A percentile compares a stretch with the other conserved stretches of the same genome.
Conservation (phyloP, 2,329 filamentous ascomycete species). For the Pseudopithomyces maydicus region DNA sequence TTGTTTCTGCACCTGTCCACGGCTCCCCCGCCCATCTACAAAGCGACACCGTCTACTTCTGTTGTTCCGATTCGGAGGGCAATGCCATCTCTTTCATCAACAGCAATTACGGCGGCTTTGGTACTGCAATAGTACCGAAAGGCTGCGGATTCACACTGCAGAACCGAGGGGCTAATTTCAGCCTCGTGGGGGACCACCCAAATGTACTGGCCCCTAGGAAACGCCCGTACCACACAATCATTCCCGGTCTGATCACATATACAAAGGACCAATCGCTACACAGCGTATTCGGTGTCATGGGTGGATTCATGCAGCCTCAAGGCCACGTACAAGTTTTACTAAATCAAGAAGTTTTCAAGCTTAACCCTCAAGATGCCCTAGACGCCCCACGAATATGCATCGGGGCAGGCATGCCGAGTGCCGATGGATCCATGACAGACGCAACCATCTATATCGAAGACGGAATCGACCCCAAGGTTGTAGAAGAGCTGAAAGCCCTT, state of each 20-base stretch:
- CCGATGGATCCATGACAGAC: slow-evolving; percentile 61
- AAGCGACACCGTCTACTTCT: slow-evolving; percentile 95
- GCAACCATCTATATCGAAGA: slow-evolving; percentile 80
- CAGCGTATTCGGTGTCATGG: slow-evolving; percentile 94
- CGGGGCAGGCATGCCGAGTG: slow-evolving; percentile 70
- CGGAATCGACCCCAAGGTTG: slow-evolving; percentile 71
- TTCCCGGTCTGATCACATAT: slow-evolving; percentile 88
- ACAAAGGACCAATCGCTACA: slow-evolving; percentile 74
- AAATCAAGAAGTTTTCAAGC: slow-evolving; percentile 82
- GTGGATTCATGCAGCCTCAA: slow-evolving; percentile 97
- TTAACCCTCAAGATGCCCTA: slow-evolving; percentile 84
- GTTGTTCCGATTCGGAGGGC: slow-evolving; percentile 77
- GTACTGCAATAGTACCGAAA: slow-evolving; percentile 80
- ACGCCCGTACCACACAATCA: slow-evolving; percentile 96
- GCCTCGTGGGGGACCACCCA: slow-evolving; percentile 71
- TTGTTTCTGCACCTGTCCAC: slow-evolving; percentile 62
- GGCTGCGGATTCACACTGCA: slow-evolving; percentile 93
- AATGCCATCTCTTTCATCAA: slow-evolving; percentile 98
- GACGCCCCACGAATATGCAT: slow-evolving; percentile 93
- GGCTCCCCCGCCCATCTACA: slow-evolving; percentile 79
- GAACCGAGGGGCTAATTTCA: slow-evolving; percentile 90
- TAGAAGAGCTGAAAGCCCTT: slow-evolving; percentile 68
- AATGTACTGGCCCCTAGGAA: slow-evolving; percentile 82
- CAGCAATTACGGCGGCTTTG: slow-evolving; percentile 89
- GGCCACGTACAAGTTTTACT: slow-evolving; percentile 92